Base-by-base conservation (phyloP, 2,329 filamentous ascomycete genomes). In the Penicillium sp. region DNA sequence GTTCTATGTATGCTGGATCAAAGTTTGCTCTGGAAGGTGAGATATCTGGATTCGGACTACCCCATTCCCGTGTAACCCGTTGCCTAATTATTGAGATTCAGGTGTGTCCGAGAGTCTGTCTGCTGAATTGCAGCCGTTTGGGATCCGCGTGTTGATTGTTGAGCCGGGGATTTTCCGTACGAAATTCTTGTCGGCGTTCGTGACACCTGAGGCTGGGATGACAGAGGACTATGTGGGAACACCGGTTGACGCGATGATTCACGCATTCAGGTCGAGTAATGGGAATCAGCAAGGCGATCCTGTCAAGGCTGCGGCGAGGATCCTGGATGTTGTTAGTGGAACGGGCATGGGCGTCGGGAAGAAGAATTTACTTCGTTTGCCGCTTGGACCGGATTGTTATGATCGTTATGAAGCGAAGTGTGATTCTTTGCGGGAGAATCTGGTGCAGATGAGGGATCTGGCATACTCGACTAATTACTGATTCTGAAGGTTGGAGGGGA, bases 21-120 rank as follows among this genome's bases (percentile, higher is more conserved):
- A 71, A 71, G 48, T 64, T 64, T 60, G 66, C 65, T 11, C 45
- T 71, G 13, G 67, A 69, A 50, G 65, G 65, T 67, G 44, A 55
- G 60, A 58, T 8, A 18, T 14, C 14, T 33, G 5, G 9, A 10
- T 33, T 33, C 9, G 10, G 6, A 33, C 14, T 8, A 33, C 14
- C 5, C 13, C 5, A 33, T 8, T 33, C 5, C 5, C 4, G 10
- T 36, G 11, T 36, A 7, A 39, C 16, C 9, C 21, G 19, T 39
- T 21, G 14, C 36, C 9, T 33, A 36, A 36, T 23, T 18, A 16
- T 23, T 19, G 14, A n/a, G n/a, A 29, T 49, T 6, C 39, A 68
- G 66, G 58, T 10, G 56, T 67, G 39, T 66, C 65, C 10, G 65
- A 68, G 46, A 55, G 54, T 45, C 60, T 70, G 10, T 52, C 63